These are phyloP conservation scores for Isabelozyma pseudorhagii DNA, from an alignment of 805 yeast genomes.

Conservation along the genomic window DNA sequence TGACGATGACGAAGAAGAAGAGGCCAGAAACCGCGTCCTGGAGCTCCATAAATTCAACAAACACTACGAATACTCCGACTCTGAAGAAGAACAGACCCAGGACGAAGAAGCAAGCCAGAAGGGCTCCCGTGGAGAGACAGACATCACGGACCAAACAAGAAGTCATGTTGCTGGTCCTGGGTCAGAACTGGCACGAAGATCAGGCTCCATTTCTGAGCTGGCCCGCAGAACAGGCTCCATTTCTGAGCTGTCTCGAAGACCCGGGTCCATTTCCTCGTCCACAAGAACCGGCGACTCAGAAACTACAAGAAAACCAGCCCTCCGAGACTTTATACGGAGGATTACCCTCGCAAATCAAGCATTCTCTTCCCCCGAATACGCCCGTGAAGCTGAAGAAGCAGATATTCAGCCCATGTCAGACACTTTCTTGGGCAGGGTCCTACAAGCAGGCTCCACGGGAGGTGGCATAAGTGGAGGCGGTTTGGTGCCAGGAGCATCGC, in stretches of 20 bases:
- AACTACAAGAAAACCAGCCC: slow-evolving; percentile 8
- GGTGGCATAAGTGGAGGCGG: slow-evolving; percentile 40
- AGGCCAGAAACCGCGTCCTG: slow-evolving; percentile 3
- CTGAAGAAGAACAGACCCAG: slow-evolving; percentile 3
- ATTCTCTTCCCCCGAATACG: slow-evolving; percentile 12
- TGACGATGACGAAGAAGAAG: slow-evolving; percentile 7
- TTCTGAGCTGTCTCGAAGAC: slow-evolving; percentile 1
- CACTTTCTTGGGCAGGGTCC: slow-evolving; percentile 37
- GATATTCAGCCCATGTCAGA: slow-evolving; percentile 24
- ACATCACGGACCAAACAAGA: slow-evolving; percentile 18
- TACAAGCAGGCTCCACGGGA: slow-evolving; percentile 18
- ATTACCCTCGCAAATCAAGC: slow-evolving; percentile 33
- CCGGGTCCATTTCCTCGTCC: slow-evolving; percentile 6
- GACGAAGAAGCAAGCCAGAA: slow-evolving; percentile 1
- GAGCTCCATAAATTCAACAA: background rate
- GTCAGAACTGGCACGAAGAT: no score
- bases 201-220: no score
- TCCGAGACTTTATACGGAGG: slow-evolving; percentile 31
- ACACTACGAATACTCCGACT: slow-evolving; percentile 2
- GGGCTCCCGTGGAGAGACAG: slow-evolving; percentile 13
- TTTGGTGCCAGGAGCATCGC: slow-evolving; percentile 37
- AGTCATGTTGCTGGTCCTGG: no score
- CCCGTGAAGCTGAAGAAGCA: slow-evolving; percentile 6
- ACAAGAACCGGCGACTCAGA: slow-evolving; percentile 5
- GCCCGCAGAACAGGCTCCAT: no score